Base-by-base conservation (phyloP, 2,329 filamentous ascomycete species). In the Trichoderma pleuroti region DNA sequence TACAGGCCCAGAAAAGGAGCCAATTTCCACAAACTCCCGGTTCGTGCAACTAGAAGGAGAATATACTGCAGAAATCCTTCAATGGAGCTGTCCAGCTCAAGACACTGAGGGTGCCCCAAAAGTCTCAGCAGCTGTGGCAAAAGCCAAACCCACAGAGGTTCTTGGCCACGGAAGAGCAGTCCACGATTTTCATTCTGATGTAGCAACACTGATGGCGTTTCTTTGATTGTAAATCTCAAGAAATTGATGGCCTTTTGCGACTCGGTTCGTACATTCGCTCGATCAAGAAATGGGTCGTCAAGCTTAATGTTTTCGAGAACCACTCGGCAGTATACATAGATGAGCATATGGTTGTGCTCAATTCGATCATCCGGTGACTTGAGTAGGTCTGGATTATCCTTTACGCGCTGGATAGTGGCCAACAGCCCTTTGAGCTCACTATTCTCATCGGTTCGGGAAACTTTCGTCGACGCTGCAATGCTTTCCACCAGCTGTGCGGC, bases 401-500 rank as follows among this genome's bases (percentile, higher is more conserved):
- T 87, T 72, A 87, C 82, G 26, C 81, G 80, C 75, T 89, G 85
- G 39, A 91, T 88, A 34, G 86, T 81, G 59, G 82, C 80, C 72
- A 89, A 86, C 3, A 98, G 86, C 66, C 90, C 89, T 73, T 92
- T 90, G 73, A 98, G 91, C 63, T 93, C 92, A 74, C 90, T 89
- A 71, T 89, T 90, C 75, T 91, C 90, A 75, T 91, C 87, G 66
- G 87, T 87, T 76, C 87, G 86, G 67, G 87, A 86, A 57, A 87
- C 88, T 72, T 85, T 86, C 65, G 87, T 85, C 63, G 88, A 87
- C 26, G 91, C 87, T 56, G 91, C 89, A 73, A 94, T 90, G 78
- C 93, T 93, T 78, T 93, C 91, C 73, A 96, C 93, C 70, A 98
- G 90, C 80, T 97, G 93, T 14, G 93, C 93, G 66, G 94, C 93